Evolutionary conservation across 192 early-diverging fungal species (phyloP), one percentile per base, ranked within the genome.

Genomic region (Backusella macrospora): DNA sequence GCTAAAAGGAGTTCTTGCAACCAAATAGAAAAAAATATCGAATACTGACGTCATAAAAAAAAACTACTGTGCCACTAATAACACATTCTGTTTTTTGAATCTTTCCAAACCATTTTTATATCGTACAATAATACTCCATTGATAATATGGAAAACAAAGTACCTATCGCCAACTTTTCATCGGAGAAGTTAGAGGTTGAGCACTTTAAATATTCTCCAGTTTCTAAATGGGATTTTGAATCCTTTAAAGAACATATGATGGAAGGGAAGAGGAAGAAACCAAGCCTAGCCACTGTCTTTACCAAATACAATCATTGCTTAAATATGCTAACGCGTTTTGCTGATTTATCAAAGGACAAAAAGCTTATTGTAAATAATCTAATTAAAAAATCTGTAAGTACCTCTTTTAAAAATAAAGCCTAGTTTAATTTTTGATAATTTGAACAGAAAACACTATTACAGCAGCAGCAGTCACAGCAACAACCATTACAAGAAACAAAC

Each of bases 171-270:
- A 42, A 66, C 6, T 66, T 66, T 66, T 66, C 18, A 66, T 66
- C 65, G 7, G 65, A 66, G 18, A 21, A 42, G 10, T 21, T n/a
- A 43, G 14, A 14, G 4, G 18, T 66, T 43, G 40, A 43, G 42
- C 42, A 66, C 40, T 66, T 66, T n/a, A 66, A 66, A 42, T 43
- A 66, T 39, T 66, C 40, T 39, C 34, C 65, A 42, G 65, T 66
- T 66, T 66, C 65, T 66, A 42, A 66, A 15, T 66, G 65, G 65
- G 40, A 66, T 18, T 66, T 66, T 42, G 65, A 43, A 43, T 66
- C 40, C 2, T 66, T 42, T 66, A 66, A 39, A 66, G 42, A 66
- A 43, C 13, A 66, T 39, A 40, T 40, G 38, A 65, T 39, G 37
- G 16, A 43, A 43, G 18, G 18, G 65, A 66, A 43, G 2, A 66